Evolutionary conservation across 2,329 filamentous ascomycete genomes (phyloP).

Genomic region (Ambrosiella xylebori): DNA sequence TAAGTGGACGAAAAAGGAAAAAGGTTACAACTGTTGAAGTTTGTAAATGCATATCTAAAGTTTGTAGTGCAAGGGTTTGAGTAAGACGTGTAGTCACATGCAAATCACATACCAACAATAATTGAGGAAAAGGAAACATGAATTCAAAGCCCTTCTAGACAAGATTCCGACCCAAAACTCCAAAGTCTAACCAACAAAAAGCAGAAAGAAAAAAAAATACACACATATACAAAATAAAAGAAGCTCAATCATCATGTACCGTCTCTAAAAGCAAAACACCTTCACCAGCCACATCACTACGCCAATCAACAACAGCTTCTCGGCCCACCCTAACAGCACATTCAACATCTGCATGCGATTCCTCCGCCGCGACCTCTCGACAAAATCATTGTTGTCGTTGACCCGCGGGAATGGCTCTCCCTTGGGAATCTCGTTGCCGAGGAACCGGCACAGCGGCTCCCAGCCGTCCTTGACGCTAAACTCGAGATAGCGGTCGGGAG

Average conservation of each 20-base stretch:
- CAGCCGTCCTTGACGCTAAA: slow-evolving; percentile 22
- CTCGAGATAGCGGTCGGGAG: slow-evolving; percentile 18
- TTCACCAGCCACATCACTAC: slow-evolving; percentile 1
- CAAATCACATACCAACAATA: no score
- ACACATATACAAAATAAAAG: not conserved
- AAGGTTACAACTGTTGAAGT: not conserved
- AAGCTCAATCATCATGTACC: not conserved
- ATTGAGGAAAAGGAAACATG: no score
- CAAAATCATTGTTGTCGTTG: slow-evolving; percentile 23
- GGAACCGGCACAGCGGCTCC: slow-evolving; percentile 23
- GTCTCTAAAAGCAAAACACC: not conserved
- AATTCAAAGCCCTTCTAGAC: no score
- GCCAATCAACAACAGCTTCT: not conserved
- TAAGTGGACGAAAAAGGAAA: not conserved
- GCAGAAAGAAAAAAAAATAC: not conserved
- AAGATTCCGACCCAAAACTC: no score
- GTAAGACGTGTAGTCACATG: no score
- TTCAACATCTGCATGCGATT: slow-evolving; percentile 23
- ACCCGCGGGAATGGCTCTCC: slow-evolving; percentile 21
- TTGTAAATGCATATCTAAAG: no score
- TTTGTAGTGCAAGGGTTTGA: no score
- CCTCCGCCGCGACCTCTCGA: slow-evolving; percentile 19
- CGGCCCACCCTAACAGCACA: slow-evolving; percentile 17
- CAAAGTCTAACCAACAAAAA: no score
- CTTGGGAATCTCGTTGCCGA: slow-evolving; percentile 21